phyloP scores from a whole-genome alignment of 2,329 filamentous ascomycete species.

The Penicillium sp. region DNA sequence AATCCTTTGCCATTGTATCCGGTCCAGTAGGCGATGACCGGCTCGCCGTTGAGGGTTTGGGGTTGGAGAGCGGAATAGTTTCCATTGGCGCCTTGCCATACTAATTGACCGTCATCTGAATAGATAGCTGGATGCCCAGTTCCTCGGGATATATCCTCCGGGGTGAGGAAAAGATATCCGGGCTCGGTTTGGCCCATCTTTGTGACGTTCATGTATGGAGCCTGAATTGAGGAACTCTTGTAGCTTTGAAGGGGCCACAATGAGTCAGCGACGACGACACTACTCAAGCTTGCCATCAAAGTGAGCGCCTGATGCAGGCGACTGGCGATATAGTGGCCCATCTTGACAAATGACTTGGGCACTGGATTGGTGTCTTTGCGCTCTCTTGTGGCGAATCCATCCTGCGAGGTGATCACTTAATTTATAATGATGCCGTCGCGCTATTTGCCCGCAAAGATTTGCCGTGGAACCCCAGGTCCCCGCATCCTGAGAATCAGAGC shows the following conservation, averaged over 20 bases:
- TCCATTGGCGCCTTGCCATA: constrained; percentile 27
- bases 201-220: constrained; percentile 20
- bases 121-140: constrained; percentile 21
- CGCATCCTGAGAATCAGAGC: neutral
- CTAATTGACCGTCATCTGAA: constrained; percentile 26
- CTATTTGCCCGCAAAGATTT: neutral
- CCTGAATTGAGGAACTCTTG: constrained; percentile 14
- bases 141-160: constrained; percentile 9
- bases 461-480: neutral
- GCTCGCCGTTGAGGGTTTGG: constrained; percentile 24
- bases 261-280: neutral
- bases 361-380: neutral
- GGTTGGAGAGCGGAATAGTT: constrained; percentile 23
- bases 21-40: constrained; percentile 31
- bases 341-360: neutral
- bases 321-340: neutral
- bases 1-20: constrained; percentile 20
- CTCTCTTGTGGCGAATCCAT: neutral
- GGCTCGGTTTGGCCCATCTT: constrained; percentile 25
- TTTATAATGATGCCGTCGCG: neutral
- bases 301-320: constrained; percentile 3
- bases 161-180: constrained; percentile 26
- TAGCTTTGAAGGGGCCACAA: constrained; percentile 22
- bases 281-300: constrained; percentile 4
- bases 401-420: neutral